Evolutionary conservation across 2,329 filamentous ascomycete genomes (phyloP).

Genomic region (Fusarium globosum): DNA sequence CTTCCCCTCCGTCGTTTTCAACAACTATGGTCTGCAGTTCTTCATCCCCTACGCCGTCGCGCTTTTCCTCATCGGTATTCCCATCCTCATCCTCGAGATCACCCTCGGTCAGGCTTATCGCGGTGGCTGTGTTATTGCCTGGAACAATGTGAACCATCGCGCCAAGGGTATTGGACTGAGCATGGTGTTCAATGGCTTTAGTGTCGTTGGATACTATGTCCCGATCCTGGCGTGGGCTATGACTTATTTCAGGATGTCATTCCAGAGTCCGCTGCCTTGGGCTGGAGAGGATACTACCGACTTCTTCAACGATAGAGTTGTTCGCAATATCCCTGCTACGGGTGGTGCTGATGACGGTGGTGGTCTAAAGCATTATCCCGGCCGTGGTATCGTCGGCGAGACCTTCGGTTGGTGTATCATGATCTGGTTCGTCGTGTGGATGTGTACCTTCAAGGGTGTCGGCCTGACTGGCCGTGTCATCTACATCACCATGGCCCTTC

Average conservation of each 20-base stretch:
- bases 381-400: constrained; percentile 59
- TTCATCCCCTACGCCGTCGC: constrained; percentile 66
- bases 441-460: constrained; percentile 67
- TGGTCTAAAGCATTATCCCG: constrained; percentile 50
- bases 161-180: constrained; percentile 63
- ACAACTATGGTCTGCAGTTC: constrained; percentile 67
- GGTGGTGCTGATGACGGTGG: background rate
- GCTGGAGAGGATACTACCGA: constrained; percentile 33
- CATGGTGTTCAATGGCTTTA: constrained; percentile 61
- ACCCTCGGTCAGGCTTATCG: constrained; percentile 75
- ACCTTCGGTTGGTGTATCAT: constrained; percentile 65
- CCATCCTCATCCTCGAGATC: constrained; percentile 64
- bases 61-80: constrained; percentile 58
- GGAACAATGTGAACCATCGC: constrained; percentile 59
- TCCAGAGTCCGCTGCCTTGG: constrained; percentile 64
- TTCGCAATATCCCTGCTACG: constrained; percentile 40
- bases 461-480: constrained; percentile 65
- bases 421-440: constrained; percentile 66
- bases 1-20: constrained; percentile 66
- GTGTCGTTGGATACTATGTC: constrained; percentile 65
- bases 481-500: constrained; percentile 67
- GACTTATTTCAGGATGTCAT: constrained; percentile 65
- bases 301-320: constrained; percentile 47
- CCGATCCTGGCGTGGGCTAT: constrained; percentile 66
- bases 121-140: constrained; percentile 62